Percentiles rank a stretch among this genome's conserved stretches.
phyloP scores from a whole-genome alignment of 2,329 filamentous ascomycete species.

The Cladophialophora immunda region DNA sequence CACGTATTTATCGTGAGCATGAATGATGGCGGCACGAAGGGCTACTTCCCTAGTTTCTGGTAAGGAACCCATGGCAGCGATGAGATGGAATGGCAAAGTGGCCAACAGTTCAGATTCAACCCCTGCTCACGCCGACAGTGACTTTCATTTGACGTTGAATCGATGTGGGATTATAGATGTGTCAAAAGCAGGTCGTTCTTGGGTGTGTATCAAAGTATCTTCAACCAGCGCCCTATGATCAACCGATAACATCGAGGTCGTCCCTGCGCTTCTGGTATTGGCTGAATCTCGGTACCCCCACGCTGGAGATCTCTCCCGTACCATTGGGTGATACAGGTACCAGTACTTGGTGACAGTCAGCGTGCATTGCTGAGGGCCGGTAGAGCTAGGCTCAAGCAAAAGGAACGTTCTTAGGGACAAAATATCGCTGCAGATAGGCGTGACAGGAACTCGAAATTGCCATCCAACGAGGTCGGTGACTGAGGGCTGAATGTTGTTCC shows the following conservation, averaged over 20 bases:
- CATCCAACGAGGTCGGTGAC: background rate
- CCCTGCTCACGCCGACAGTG: background rate
- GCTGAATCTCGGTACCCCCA: background rate
- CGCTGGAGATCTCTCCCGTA: background rate
- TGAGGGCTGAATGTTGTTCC: background rate
- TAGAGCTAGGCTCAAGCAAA: background rate
- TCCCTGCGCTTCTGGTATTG: background rate
- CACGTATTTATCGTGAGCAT: conserved; percentile 27
- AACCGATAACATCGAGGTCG: background rate
- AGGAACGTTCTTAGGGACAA: background rate
- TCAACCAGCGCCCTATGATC: background rate
- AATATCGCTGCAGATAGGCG: background rate
- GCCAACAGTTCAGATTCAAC: background rate
- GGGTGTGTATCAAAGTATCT: background rate
- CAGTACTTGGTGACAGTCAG: background rate
- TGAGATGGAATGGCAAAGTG: background rate
- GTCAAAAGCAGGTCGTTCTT: background rate
- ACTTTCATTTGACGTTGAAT: background rate
- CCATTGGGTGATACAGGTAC: background rate
- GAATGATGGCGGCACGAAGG: conserved; percentile 27
- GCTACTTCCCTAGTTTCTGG: background rate
- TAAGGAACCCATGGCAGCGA: conserved; percentile 31
- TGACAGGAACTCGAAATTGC: background rate
- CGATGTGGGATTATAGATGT: background rate
- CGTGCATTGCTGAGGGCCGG: background rate